A percentile compares a stretch with the other conserved stretches of the same genome.
phyloP scores from a whole-genome alignment of 2,329 filamentous ascomycete species.

The Myrmaecium sp. region DNA sequence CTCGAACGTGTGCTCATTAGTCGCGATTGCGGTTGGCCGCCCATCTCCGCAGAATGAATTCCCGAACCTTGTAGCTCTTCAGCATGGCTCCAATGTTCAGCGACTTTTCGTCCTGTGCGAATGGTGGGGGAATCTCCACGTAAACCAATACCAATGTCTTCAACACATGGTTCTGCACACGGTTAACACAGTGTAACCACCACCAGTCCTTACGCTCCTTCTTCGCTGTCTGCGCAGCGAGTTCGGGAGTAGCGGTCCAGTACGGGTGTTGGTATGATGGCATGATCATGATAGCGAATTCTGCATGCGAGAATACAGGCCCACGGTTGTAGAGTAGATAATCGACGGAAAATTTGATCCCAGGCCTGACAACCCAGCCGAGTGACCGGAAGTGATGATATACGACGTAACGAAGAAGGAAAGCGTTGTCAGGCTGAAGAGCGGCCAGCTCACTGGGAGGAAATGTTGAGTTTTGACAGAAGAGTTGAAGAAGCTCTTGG shows the following conservation, averaged over 20 bases:
- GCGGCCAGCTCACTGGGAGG: slow-evolving; percentile 32
- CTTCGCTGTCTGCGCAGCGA: slow-evolving; percentile 33
- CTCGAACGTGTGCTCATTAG: slow-evolving; percentile 17
- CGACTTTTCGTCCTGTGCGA: slow-evolving; percentile 17
- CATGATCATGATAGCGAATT: slow-evolving; percentile 74
- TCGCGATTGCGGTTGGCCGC: slow-evolving; percentile 61
- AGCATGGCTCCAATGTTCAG: slow-evolving; percentile 47
- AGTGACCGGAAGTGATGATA: slow-evolving; percentile 95
- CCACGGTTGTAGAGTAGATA: slow-evolving; percentile 89
- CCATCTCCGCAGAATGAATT: slow-evolving; percentile 72
- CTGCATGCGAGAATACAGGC: slow-evolving; percentile 85
- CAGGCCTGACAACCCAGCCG: slow-evolving; percentile 84
- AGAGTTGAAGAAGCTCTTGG: slow-evolving; percentile 35
- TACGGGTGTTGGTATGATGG: slow-evolving; percentile 62
- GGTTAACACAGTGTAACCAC: slow-evolving; percentile 77
- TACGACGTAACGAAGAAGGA: slow-evolving; percentile 71
- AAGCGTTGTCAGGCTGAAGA: slow-evolving; percentile 61
- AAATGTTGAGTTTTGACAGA: slow-evolving; percentile 53
- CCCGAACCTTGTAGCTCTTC: slow-evolving; percentile 56
- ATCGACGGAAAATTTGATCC: slow-evolving; percentile 89
- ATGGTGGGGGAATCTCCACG: slow-evolving; percentile 69
- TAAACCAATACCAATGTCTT: slow-evolving; percentile 85
- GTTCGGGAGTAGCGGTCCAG: slow-evolving; percentile 40
- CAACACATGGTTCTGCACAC: slow-evolving; percentile 74
- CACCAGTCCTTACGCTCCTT: slow-evolving; percentile 47